Evolutionary conservation across 805 yeast genomes (phyloP).

Genomic region (Starmerella apis): DNA sequence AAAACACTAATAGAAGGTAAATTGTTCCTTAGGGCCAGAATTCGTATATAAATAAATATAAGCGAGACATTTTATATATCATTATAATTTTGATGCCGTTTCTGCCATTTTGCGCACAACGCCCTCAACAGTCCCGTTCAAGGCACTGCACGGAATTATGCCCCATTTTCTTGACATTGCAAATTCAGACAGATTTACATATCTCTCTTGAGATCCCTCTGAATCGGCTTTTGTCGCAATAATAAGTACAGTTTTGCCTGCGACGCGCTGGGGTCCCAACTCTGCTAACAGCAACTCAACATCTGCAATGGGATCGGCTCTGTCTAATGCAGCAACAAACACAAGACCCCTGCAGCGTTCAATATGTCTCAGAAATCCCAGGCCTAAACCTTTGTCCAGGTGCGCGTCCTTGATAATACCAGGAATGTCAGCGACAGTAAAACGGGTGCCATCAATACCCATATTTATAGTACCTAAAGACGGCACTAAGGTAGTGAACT

Average conservation of each 20-base stretch:
- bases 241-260: conserved; percentile 54
- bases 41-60: not conserved
- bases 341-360: conserved; percentile 86
- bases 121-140: conserved; percentile 59
- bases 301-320: conserved; percentile 54
- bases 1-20: not conserved
- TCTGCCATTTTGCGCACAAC: conserved; percentile 57
- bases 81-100: conserved; percentile 10
- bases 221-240: conserved; percentile 94
- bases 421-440: conserved; percentile 95
- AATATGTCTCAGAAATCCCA: conserved; percentile 82
- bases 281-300: conserved; percentile 54
- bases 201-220: conserved; percentile 44
- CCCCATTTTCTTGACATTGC: conserved; percentile 42
- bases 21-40: no score
- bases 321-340: conserved; percentile 72
- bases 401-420: conserved; percentile 88
- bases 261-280: conserved; percentile 51
- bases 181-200: conserved; percentile 33
- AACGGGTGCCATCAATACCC: conserved; percentile 43
- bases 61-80: not conserved
- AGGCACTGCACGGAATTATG: conserved; percentile 76
- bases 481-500: conserved; percentile 87
- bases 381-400: conserved; percentile 77
- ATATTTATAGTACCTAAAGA: conserved; percentile 76